Evolutionary conservation across 78 protist genomes (phyloP).

Genomic region (Guillardia theta): DNA sequence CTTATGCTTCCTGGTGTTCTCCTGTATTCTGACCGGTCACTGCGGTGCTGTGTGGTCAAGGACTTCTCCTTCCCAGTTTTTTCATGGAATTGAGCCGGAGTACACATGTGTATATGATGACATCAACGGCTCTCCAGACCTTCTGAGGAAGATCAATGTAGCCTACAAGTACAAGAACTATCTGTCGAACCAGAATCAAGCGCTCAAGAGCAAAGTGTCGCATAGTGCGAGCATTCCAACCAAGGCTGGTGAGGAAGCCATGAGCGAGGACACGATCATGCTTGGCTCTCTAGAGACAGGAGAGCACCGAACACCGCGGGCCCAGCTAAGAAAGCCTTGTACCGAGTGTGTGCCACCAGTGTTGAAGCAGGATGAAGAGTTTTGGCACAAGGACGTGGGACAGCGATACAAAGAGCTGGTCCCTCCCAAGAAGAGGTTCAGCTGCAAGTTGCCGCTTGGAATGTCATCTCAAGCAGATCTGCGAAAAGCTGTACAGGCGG

Average conservation of each 20-base stretch:
- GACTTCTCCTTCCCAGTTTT: no score
- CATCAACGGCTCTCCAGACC: neutral
- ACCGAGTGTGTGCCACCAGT: no score
- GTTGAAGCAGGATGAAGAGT: neutral
- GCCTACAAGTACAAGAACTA: neutral
- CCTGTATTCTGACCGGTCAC: no score
- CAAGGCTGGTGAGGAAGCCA: neutral
- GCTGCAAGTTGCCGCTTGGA: no score
- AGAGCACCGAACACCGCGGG: neutral
- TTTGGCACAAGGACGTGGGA: neutral
- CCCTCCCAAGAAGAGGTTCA: slow-evolving; percentile 1
- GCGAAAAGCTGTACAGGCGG: neutral
- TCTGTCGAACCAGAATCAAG: neutral
- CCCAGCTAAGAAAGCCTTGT: neutral
- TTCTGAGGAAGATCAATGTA: neutral
- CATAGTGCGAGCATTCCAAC: neutral
- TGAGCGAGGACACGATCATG: neutral
- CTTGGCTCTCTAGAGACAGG: neutral
- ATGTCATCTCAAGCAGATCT: neutral
- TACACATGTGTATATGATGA: neutral
- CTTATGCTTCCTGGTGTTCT: no score
- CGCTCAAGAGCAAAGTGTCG: neutral
- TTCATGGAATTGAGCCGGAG: neutral
- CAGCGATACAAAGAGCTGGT: slow-evolving; percentile 3
- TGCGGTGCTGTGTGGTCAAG: no score